A percentile compares a stretch with the other conserved stretches of the same genome.
Evolutionary conservation across 228 moss, liverwort and hornwort species (phyloP).

Genomic region (Sphagnum fallax): DNA sequence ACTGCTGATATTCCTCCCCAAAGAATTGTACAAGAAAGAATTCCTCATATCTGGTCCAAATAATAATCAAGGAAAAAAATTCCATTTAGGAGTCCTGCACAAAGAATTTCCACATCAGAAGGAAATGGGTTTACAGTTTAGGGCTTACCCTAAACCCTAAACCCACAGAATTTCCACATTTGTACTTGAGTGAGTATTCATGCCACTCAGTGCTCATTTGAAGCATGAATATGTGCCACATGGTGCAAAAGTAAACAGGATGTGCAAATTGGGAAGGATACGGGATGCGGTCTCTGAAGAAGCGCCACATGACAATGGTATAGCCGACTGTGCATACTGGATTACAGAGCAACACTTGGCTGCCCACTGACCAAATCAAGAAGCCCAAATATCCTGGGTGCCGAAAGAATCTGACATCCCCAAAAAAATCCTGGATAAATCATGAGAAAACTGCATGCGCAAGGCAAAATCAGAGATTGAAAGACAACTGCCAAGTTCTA

Average conservation of each 20-base stretch:
- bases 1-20: conserved; percentile 68
- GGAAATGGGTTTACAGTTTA: background rate
- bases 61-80: conserved; percentile 5
- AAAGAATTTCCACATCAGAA: background rate
- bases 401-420: conserved; percentile 49
- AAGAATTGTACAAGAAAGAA: conserved; percentile 66
- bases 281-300: conserved; percentile 86
- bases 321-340: conserved; percentile 64
- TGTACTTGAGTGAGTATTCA: background rate
- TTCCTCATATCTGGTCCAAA: conserved; percentile 79
- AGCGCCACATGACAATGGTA: conserved; percentile 76
- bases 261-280: conserved; percentile 40
- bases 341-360: conserved; percentile 81
- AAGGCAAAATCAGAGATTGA: background rate
- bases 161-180: background rate
- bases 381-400: conserved; percentile 96
- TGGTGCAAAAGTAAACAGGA: background rate
- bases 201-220: background rate
- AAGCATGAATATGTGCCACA: background rate
- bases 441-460: background rate
- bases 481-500: background rate
- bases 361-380: conserved; percentile 89
- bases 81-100: background rate
- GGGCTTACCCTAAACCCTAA: background rate
- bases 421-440: background rate